Conservation (phyloP, 305 asterid genomes). For the Solanum aculeatissimum region DNA sequence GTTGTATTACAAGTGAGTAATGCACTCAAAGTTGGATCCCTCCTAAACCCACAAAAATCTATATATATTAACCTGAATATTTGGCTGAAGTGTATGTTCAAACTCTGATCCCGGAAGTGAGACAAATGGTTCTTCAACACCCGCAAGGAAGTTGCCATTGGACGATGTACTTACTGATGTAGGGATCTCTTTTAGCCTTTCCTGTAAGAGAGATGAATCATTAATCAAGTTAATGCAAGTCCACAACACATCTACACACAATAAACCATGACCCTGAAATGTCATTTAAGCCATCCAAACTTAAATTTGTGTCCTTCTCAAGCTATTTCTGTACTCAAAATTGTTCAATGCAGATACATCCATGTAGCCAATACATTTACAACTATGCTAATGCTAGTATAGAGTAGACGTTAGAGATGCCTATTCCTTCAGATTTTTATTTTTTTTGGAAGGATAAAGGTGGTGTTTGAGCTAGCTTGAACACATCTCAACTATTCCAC, state of each 20-base stretch:
- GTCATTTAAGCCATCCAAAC: background rate
- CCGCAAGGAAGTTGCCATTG: slow-evolving; percentile 51
- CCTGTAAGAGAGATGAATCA: slow-evolving; percentile 43
- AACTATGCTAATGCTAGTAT: background rate
- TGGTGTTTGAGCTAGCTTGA: background rate
- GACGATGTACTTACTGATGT: slow-evolving; percentile 46
- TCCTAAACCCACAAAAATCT: background rate
- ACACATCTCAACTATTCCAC: background rate
- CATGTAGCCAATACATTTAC: background rate
- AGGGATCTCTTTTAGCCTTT: slow-evolving; percentile 90
- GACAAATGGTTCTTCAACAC: slow-evolving; percentile 54
- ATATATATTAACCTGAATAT: slow-evolving; percentile 50
- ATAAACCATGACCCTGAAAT: background rate
- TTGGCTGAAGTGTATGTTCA: slow-evolving; percentile 54
- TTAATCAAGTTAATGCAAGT: background rate
- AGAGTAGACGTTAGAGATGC: background rate
- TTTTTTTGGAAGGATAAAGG: background rate
- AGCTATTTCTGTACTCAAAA: background rate
- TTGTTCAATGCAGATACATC: background rate
- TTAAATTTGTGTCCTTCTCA: background rate
- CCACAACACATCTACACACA: background rate
- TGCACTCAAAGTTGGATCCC: background rate
- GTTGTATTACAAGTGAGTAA: background rate
- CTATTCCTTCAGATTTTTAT: background rate
- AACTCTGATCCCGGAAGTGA: slow-evolving; percentile 87